These are phyloP conservation scores for Marchantia paleacea DNA, from an alignment of 225 moss, liverwort and hornwort genomes.

Conservation along the genomic window DNA sequence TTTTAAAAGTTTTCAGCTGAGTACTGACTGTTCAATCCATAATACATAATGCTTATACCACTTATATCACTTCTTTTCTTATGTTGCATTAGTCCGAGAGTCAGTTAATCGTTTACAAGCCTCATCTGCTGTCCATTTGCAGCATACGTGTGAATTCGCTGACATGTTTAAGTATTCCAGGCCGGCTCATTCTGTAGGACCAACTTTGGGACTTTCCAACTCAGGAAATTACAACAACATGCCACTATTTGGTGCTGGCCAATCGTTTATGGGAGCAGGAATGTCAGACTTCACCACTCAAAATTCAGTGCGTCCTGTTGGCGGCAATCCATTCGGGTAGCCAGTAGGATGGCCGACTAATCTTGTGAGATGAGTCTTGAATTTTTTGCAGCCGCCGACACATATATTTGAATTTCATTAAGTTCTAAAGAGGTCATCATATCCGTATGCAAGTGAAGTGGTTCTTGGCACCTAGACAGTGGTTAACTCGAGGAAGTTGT, in stretches of 20 bases:
- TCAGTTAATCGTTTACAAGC: too few species aligned
- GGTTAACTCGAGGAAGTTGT: conserved; percentile 12
- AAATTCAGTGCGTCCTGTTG: conserved; percentile 32
- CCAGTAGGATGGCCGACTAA: conserved; percentile 12
- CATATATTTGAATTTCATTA: conserved; percentile 16
- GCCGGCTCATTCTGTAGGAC: conserved; percentile 25
- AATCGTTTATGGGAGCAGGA: conserved; percentile 30
- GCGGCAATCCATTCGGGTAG: conserved; percentile 52
- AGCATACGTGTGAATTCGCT: too few species aligned
- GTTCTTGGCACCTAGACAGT: conserved; percentile 14
- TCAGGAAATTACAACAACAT: conserved; percentile 36
- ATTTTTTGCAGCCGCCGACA: conserved; percentile 33
- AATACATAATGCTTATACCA: too few species aligned
- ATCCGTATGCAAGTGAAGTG: conserved; percentile 14
- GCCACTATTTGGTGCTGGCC: conserved; percentile 30
- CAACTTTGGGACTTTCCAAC: conserved; percentile 25
- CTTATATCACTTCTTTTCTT: too few species aligned
- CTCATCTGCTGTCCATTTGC: too few species aligned
- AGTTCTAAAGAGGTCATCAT: conserved; percentile 16
- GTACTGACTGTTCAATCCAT: too few species aligned
- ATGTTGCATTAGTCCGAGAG: too few species aligned
- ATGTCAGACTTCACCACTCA: conserved; percentile 34
- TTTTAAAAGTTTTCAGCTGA: too few species aligned
- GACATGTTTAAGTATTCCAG: conserved; percentile 12
- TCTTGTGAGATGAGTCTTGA: conserved; percentile 17